phyloP scores from a whole-genome alignment of 1,284 basidiomycete species.

The Tylopilus sp. region DNA sequence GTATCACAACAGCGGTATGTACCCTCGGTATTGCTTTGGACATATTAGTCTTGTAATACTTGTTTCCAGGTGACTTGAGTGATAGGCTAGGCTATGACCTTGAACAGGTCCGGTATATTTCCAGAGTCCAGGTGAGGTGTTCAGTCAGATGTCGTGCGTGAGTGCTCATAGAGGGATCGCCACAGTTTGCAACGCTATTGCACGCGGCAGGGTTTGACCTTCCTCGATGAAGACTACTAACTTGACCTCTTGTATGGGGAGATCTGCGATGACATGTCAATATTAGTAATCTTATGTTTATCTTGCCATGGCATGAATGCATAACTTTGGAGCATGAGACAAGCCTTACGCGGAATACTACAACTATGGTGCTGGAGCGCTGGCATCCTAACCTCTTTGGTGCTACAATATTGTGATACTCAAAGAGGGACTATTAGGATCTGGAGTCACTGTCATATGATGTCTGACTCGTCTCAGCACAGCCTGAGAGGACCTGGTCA shows the following conservation, averaged over 20 bases:
- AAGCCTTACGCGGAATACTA: no score
- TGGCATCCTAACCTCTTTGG: no score
- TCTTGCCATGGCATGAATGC: slow-evolving; percentile 11
- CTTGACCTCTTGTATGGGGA: slow-evolving; percentile 30
- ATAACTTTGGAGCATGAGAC: no score
- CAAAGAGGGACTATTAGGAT: no score
- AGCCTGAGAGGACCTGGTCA: no score
- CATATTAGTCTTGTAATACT: not conserved
- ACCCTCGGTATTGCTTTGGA: no score
- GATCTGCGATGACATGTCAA: slow-evolving; percentile 58
- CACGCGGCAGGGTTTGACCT: slow-evolving; percentile 65
- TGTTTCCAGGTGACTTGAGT: slow-evolving; percentile 72
- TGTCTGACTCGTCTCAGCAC: no score
- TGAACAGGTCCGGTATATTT: slow-evolving; percentile 81
- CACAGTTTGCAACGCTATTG: slow-evolving; percentile 63
- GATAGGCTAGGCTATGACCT: slow-evolving; percentile 84
- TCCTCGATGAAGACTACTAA: slow-evolving; percentile 11
- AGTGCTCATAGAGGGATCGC: not conserved
- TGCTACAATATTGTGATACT: no score
- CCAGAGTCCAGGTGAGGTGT: slow-evolving; percentile 79
- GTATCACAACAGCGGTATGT: not conserved
- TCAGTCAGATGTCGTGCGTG: not conserved
- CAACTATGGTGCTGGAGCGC: no score
- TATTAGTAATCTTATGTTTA: slow-evolving; percentile 26
- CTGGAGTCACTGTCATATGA: no score